phyloP scores from a whole-genome alignment of 495 filamentous ascomycete genomes.

The Trichoderma gamsii region DNA sequence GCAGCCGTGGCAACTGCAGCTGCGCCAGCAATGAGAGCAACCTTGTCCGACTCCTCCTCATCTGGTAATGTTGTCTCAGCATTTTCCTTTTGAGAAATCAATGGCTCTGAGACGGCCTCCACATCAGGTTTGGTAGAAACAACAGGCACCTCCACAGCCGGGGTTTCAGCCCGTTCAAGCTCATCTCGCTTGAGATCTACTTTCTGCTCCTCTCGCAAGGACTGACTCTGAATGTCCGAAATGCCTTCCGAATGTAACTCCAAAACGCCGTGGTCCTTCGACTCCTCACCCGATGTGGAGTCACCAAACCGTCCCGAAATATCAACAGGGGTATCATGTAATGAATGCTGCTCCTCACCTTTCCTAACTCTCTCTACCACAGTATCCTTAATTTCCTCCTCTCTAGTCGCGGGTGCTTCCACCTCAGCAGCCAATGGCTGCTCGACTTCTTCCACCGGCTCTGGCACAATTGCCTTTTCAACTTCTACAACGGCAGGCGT shows the following conservation, averaged over 20 bases:
- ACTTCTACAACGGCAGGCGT: not conserved
- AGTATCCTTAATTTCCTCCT: conserved; percentile 22
- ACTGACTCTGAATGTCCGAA: conserved; percentile 3
- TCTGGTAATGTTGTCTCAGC: not conserved
- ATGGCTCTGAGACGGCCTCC: conserved; percentile 7
- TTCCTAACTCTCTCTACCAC: conserved; percentile 21
- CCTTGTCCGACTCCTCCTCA: not conserved
- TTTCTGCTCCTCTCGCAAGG: not conserved
- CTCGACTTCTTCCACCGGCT: conserved; percentile 2
- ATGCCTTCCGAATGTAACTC: conserved; percentile 1
- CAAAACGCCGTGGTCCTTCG: conserved; percentile 12
- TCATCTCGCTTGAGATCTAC: conserved; percentile 1
- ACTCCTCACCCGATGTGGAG: conserved; percentile 14
- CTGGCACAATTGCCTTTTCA: conserved; percentile 9
- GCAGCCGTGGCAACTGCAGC: not conserved
- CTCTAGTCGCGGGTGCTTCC: not conserved
- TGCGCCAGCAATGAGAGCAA: conserved; percentile 1
- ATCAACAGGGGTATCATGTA: conserved; percentile 23
- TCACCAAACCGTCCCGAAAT: conserved; percentile 19
- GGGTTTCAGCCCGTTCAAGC: conserved; percentile 10
- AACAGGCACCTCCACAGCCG: conserved; percentile 5
- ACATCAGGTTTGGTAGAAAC: conserved; percentile 11
- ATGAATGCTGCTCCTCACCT: conserved; percentile 27
- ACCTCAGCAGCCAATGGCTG: conserved; percentile 7
- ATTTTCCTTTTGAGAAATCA: conserved; percentile 1